These are phyloP conservation scores for Kazachstania sp. DNA, from an alignment of 1,139 yeast species.

Conservation along the genomic window DNA sequence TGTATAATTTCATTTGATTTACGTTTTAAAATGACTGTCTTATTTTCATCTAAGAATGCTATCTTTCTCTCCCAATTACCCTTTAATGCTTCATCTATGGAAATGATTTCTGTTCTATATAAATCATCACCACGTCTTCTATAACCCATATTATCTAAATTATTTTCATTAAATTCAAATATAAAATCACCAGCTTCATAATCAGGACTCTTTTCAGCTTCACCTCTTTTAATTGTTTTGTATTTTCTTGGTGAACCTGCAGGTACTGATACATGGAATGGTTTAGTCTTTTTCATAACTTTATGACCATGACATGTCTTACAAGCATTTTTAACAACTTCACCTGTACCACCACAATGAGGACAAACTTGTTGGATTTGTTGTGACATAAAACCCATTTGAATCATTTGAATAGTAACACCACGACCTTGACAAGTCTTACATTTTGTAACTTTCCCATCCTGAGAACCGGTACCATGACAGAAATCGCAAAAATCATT, in stretches of 20 bases:
- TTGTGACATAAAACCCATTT: constrained; percentile 85
- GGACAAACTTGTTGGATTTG: constrained; percentile 75
- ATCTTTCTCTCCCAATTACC: constrained; percentile 78
- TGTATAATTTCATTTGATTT: constrained; percentile 42
- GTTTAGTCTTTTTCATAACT: constrained; percentile 47
- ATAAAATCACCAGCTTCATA: constrained; percentile 61
- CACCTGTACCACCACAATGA: constrained; percentile 71
- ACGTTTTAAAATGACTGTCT: constrained; percentile 44
- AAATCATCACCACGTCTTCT: constrained; percentile 67
- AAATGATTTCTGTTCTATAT: constrained; percentile 73
- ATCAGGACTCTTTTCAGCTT: constrained; percentile 75
- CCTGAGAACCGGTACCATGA: constrained; percentile 77
- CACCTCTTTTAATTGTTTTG: constrained; percentile 55
- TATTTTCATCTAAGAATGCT: constrained; percentile 55
- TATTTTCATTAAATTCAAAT: constrained; percentile 49
- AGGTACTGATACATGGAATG: constrained; percentile 52
- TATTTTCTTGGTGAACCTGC: constrained; percentile 65
- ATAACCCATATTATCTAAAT: constrained; percentile 63
- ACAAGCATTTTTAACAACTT: constrained; percentile 56
- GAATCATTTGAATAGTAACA: constrained; percentile 53
- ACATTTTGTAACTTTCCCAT: constrained; percentile 61
- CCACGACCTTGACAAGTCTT: constrained; percentile 69
- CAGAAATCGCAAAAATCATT: constrained; percentile 70
- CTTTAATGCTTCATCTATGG: constrained; percentile 56
- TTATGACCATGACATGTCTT: constrained; percentile 62